Evolutionary conservation across 2,329 filamentous ascomycete genomes (phyloP), one percentile per base, ranked within the genome.

Genomic region (Aspergillus sp.): DNA sequence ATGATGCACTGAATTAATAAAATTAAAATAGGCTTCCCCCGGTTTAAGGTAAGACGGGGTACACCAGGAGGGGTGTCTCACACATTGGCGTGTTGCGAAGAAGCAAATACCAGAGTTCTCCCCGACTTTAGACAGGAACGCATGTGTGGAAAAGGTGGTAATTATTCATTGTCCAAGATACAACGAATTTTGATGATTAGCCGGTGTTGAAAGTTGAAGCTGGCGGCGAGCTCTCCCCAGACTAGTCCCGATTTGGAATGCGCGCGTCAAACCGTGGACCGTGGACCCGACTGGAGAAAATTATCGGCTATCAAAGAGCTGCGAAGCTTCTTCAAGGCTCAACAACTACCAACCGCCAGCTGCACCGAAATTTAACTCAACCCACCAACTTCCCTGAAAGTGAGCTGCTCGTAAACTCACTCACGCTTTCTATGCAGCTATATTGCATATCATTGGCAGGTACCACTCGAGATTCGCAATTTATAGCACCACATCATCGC

Each of bases 201-300:
- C 13, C 24, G 15, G 3, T 8, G 8, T 50, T n/a, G 12, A n/a
- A 18, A n/a, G 36, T 12, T 18, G 12, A 11, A 20, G 32, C 34
- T 36, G 18, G 24, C 22, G 43, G 34, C 30, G 26, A 55, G 44
- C 53, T 55, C 41, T 20, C 44, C 15, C n/a, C 2, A 22, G 34
- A 42, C 53, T 55, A 55, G 53, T 49, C 53, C 45, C 26, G 39
- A 55, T 55, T 36, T 13, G 53, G 53, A 26, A 55, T 55, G 51
- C 43, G 30, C 50, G 51, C 42, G 51, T 53, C 51, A 39, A 53
- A n/a, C 34, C 34, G 6, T 42, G 39, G 39, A 15, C 32, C 32
- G 15, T 42, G 17, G 39, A 42, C 15, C 39, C 18, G 17, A 15
- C n/a, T n/a, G 39, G 39, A 50, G 53, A 50, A 49, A 49, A 48